Conservation (phyloP, 805 yeast genomes). For the Torulaspora maleeae region DNA sequence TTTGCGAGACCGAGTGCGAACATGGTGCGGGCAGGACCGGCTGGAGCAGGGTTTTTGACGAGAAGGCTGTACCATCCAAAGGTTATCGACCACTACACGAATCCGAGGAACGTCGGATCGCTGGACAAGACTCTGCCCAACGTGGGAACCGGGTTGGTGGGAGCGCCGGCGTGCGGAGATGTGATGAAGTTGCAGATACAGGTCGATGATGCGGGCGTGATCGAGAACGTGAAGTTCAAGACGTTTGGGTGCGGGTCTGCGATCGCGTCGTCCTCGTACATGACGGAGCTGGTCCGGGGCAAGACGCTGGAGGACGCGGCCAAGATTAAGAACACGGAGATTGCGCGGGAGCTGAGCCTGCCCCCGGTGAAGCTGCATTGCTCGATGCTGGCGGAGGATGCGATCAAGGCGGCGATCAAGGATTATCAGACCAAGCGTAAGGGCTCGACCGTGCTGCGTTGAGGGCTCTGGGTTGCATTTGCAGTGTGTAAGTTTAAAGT, state of each 20-base stretch:
- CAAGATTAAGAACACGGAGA: conserved; percentile 84
- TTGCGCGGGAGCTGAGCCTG: conserved; percentile 88
- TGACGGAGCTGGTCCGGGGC: conserved; percentile 93
- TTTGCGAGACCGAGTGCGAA: neutral
- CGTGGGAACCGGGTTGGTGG: conserved; percentile 96
- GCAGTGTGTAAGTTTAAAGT: no score
- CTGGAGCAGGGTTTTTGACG: conserved; percentile 12
- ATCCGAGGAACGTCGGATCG: conserved; percentile 96
- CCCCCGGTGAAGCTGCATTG: conserved; percentile 98
- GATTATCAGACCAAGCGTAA: conserved; percentile 84
- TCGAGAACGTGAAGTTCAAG: conserved; percentile 93
- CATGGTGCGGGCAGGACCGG: neutral
- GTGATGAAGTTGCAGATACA: conserved; percentile 96
- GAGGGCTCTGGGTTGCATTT: neutral
- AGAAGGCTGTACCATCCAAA: conserved; percentile 72
- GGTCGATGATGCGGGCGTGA: conserved; percentile 85
- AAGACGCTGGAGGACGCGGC: conserved; percentile 92
- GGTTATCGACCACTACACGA: conserved; percentile 92
- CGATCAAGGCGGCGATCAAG: conserved; percentile 93
- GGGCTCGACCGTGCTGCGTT: conserved; percentile 17
- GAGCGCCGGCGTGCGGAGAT: conserved; percentile 99
- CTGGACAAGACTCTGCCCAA: conserved; percentile 67
- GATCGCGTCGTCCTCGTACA: conserved; percentile 91
- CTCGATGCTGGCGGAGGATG: conserved; percentile 98
- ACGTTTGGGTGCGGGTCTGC: conserved; percentile 99